Conservation (phyloP, 371 early-diverging fungal genomes). For the Circinella umbellata region DNA sequence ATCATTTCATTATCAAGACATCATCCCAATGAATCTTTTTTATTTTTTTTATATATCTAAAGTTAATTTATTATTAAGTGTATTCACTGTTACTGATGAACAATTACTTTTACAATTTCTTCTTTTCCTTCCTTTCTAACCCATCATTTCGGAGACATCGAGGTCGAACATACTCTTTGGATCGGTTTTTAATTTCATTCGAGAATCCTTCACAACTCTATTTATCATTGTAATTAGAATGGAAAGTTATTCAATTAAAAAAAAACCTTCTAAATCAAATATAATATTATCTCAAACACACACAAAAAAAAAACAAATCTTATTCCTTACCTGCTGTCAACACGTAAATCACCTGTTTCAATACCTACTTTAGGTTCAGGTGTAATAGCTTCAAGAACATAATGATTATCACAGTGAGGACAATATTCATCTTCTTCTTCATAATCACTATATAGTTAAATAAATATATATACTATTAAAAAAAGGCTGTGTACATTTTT, state of each 20-base stretch:
- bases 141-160: constrained; percentile 46
- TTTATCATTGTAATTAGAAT: neutral
- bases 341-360: constrained; percentile 91
- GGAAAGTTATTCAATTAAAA: neutral
- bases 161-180: constrained; percentile 45
- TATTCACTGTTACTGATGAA: too few species aligned
- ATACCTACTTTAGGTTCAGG: constrained; percentile 84
- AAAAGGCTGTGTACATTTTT: neutral
- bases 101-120: too few species aligned
- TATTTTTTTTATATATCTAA: too few species aligned
- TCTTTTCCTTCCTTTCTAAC: constrained; percentile 17
- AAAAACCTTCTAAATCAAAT: neutral
- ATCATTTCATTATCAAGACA: too few species aligned
- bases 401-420: constrained; percentile 98
- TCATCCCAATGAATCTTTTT: too few species aligned
- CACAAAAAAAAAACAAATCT: neutral
- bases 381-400: constrained; percentile 90
- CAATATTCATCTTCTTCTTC: constrained; percentile 97
- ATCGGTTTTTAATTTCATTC: constrained; percentile 25
- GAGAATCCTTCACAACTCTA: constrained; percentile 48
- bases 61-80: too few species aligned
- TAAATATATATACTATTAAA: too few species aligned
- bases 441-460: constrained; percentile 83
- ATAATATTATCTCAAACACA: neutral
- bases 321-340: constrained; percentile 57